Percentiles rank a stretch among this genome's conserved stretches.
These are phyloP conservation scores for Nothophytophthora sp. DNA, from an alignment of 352 stramenopile genomes.

Conservation along the genomic window DNA sequence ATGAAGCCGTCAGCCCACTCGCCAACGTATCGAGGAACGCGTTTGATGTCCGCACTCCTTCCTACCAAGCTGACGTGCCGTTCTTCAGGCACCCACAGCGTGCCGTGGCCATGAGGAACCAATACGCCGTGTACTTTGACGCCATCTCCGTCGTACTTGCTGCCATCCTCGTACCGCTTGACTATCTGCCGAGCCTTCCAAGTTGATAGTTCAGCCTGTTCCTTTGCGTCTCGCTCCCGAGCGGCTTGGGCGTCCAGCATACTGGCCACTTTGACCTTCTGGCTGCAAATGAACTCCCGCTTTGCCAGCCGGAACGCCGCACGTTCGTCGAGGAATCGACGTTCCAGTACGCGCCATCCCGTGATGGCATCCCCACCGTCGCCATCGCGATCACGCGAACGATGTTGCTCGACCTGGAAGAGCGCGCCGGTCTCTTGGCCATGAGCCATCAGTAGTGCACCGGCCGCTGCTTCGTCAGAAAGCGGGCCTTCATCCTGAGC, in stretches of 20 bases:
- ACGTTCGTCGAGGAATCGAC: slow-evolving; percentile 47
- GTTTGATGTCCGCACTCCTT: slow-evolving; percentile 39
- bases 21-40: slow-evolving; percentile 46
- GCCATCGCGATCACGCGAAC: slow-evolving; percentile 6
- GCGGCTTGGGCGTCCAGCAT: slow-evolving; percentile 39
- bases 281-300: slow-evolving; percentile 34
- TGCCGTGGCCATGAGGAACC: slow-evolving; percentile 59
- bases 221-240: slow-evolving; percentile 27
- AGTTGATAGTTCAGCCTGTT: slow-evolving; percentile 29
- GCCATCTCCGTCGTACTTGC: slow-evolving; percentile 72
- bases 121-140: slow-evolving; percentile 37
- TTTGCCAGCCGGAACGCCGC: slow-evolving; percentile 51
- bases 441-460: slow-evolving; percentile 47
- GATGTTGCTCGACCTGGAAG: slow-evolving; percentile 47
- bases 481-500: slow-evolving; percentile 15
- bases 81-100: slow-evolving; percentile 53
- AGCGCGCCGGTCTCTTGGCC: slow-evolving; percentile 44
- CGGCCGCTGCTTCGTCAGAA: slow-evolving; percentile 43
- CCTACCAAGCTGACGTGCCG: slow-evolving; percentile 14
- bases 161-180: slow-evolving; percentile 62
- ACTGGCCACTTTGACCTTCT: slow-evolving; percentile 38
- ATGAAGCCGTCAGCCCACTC: slow-evolving; percentile 61
- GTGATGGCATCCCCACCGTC: not conserved
- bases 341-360: slow-evolving; percentile 32
- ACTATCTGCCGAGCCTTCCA: slow-evolving; percentile 57